A percentile compares a stretch with the other conserved stretches of the same genome.
Evolutionary conservation across 2,329 filamentous ascomycete genomes (phyloP).

Genomic region (Neonectria hederae): DNA sequence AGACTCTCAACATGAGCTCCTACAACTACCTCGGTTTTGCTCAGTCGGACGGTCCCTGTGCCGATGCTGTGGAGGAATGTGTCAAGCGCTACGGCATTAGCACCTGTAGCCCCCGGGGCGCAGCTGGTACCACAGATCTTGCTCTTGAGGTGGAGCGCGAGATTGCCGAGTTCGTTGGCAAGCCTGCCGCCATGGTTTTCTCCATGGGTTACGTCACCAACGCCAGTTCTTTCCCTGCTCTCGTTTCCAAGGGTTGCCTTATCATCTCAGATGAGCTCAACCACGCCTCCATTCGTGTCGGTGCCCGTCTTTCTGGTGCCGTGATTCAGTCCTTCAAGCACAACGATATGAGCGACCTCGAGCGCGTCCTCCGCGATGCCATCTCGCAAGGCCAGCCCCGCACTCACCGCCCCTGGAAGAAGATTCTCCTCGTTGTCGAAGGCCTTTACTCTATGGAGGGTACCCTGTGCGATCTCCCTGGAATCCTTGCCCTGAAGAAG

Average conservation of each 20-base stretch:
- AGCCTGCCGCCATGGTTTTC: constrained; percentile 94
- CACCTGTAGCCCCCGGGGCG: constrained; percentile 81
- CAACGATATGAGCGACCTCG: constrained; percentile 91
- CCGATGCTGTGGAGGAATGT: constrained; percentile 87
- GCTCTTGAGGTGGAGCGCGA: constrained; percentile 89
- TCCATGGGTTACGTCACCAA: constrained; percentile 99
- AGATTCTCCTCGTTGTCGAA: constrained; percentile 96
- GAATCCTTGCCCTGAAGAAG: constrained; percentile 84
- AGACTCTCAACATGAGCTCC: constrained; percentile 98
- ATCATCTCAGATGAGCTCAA: constrained; percentile 98
- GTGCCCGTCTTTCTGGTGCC: constrained; percentile 90
- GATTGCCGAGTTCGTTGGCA: constrained; percentile 91
- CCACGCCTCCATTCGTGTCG: constrained; percentile 96
- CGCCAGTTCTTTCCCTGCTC: constrained; percentile 87
- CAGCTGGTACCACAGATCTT: constrained; percentile 88
- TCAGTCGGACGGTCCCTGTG: constrained; percentile 95
- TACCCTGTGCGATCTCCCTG: constrained; percentile 97
- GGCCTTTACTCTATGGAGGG: constrained; percentile 99
- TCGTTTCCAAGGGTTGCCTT: constrained; percentile 91
- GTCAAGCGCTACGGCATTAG: constrained; percentile 88
- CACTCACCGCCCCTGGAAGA: constrained; percentile 99
- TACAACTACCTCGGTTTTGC: constrained; percentile 99
- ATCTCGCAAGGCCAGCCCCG: constrained; percentile 97
- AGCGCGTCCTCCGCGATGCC: constrained; percentile 85
- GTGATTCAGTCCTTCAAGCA: constrained; percentile 98